Evolutionary conservation across 2,329 filamentous ascomycete genomes (phyloP).

Genomic region (Aspergillus sergii): DNA sequence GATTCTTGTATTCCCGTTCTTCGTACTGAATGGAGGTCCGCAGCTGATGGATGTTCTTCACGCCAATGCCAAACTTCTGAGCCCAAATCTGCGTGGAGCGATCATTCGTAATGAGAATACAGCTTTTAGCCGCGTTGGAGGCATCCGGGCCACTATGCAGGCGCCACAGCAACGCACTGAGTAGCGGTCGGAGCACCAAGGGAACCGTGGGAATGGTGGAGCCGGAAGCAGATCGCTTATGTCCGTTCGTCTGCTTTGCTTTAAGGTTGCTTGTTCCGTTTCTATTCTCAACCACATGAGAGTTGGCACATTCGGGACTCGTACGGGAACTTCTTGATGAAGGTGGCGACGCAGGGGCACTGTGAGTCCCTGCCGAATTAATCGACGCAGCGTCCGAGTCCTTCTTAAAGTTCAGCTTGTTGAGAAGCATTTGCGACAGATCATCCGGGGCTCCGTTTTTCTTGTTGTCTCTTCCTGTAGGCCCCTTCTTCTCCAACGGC

Average conservation of each 20-base stretch:
- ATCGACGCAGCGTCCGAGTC: slow-evolving; percentile 42
- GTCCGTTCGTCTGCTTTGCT: slow-evolving; percentile 24
- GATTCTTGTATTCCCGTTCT: slow-evolving; percentile 48
- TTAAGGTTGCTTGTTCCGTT: slow-evolving; percentile 25
- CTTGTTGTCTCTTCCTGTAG: slow-evolving; percentile 24
- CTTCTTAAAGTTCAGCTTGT: slow-evolving; percentile 51
- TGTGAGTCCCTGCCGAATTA: slow-evolving; percentile 45
- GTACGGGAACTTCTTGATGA: slow-evolving; percentile 50
- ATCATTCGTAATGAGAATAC: slow-evolving; percentile 50
- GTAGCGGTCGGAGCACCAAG: slow-evolving; percentile 42
- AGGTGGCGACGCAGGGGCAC: slow-evolving; percentile 45
- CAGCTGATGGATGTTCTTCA: slow-evolving; percentile 52
- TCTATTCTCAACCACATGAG: slow-evolving; percentile 29
- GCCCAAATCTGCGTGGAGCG: slow-evolving; percentile 47
- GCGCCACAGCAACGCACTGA: slow-evolving; percentile 50
- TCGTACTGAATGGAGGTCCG: slow-evolving; percentile 51
- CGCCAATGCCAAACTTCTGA: slow-evolving; percentile 50
- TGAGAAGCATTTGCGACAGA: slow-evolving; percentile 51
- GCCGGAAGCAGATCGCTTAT: slow-evolving; percentile 36
- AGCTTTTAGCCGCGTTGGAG: slow-evolving; percentile 36
- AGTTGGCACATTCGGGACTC: slow-evolving; percentile 44
- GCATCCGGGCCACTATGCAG: slow-evolving; percentile 40
- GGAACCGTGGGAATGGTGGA: slow-evolving; percentile 43
- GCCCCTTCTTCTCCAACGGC: slow-evolving; percentile 21
- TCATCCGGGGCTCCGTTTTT: slow-evolving; percentile 37